Evolutionary conservation across 352 stramenopile genomes (phyloP).

Genomic region (Pelagophyceae sp.): DNA sequence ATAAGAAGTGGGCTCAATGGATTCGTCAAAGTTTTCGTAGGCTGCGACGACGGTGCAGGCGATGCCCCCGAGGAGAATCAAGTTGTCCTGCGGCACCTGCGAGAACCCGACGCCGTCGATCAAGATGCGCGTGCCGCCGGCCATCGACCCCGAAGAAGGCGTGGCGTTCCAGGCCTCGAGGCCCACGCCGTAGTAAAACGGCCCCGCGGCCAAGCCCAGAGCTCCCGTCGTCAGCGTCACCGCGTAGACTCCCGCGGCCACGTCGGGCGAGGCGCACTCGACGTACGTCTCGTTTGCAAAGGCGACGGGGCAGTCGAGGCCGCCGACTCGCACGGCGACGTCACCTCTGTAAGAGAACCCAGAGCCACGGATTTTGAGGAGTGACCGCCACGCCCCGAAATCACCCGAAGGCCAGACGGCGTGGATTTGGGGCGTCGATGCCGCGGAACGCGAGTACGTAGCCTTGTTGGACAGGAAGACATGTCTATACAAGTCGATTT

Average conservation of each 20-base stretch:
- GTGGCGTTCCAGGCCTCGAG: slow-evolving; percentile 18
- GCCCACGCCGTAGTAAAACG: slow-evolving; percentile 15
- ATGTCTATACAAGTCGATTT: too few species aligned
- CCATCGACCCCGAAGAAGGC: slow-evolving; percentile 16
- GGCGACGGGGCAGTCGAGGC: slow-evolving; percentile 5
- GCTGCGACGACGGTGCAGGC: slow-evolving; percentile 20
- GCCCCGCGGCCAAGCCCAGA: slow-evolving; percentile 14
- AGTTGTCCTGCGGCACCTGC: slow-evolving; percentile 21
- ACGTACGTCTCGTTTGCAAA: slow-evolving; percentile 23
- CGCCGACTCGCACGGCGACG: neutral
- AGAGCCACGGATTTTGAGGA: slow-evolving; percentile 16
- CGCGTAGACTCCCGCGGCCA: slow-evolving; percentile 19
- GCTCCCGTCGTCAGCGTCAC: slow-evolving; percentile 10
- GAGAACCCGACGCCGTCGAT: slow-evolving; percentile 24
- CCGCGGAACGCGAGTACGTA: neutral
- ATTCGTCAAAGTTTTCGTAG: slow-evolving; percentile 22
- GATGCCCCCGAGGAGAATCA: slow-evolving; percentile 14
- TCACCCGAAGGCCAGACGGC: neutral
- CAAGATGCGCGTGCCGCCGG: slow-evolving; percentile 21
- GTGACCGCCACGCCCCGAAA: neutral
- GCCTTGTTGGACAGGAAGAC: neutral
- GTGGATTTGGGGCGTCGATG: neutral
- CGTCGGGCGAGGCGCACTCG: slow-evolving; percentile 23
- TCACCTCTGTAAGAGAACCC: neutral
- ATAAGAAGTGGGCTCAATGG: slow-evolving; percentile 2